A percentile compares a stretch with the other conserved stretches of the same genome.
Conservation (phyloP, 106 monocot genomes). For the Iris macrosiphon region DNA sequence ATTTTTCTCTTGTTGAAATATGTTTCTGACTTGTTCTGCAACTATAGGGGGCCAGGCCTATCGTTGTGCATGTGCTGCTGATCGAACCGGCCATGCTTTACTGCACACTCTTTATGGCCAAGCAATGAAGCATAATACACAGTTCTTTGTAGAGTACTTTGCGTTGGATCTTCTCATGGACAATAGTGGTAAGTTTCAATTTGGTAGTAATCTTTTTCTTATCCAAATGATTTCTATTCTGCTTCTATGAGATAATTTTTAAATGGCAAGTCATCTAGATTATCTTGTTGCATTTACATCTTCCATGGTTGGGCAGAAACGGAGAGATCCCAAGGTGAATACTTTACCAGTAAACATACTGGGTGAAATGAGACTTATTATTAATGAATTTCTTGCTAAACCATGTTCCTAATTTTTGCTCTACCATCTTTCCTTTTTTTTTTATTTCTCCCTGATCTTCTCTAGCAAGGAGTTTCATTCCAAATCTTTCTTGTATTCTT, state of each 20-base stretch:
- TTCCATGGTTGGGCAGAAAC: too few relatives aligned
- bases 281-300: too few relatives aligned
- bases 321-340: too few relatives aligned
- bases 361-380: too few relatives aligned
- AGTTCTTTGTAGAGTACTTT: slow-evolving; percentile 88
- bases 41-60: slow-evolving; percentile 93
- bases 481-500: too few relatives aligned
- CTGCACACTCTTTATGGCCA: slow-evolving; percentile 96
- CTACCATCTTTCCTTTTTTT: too few relatives aligned
- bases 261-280: too few relatives aligned
- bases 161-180: slow-evolving; percentile 85
- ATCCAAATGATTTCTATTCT: neutral
- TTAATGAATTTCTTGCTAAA: too few relatives aligned
- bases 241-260: neutral
- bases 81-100: slow-evolving; percentile 97
- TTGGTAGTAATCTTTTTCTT: neutral
- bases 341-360: too few relatives aligned
- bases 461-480: too few relatives aligned
- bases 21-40: slow-evolving; percentile 2
- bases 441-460: too few relatives aligned
- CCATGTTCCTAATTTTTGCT: too few relatives aligned
- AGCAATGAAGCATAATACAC: slow-evolving; percentile 83
- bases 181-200: slow-evolving; percentile 53
- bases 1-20: neutral
- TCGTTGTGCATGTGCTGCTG: slow-evolving; percentile 99